A percentile compares a stretch with the other conserved stretches of the same genome.
phyloP scores from a whole-genome alignment of 441 rosid genomes.

The Pelargonium australe region DNA sequence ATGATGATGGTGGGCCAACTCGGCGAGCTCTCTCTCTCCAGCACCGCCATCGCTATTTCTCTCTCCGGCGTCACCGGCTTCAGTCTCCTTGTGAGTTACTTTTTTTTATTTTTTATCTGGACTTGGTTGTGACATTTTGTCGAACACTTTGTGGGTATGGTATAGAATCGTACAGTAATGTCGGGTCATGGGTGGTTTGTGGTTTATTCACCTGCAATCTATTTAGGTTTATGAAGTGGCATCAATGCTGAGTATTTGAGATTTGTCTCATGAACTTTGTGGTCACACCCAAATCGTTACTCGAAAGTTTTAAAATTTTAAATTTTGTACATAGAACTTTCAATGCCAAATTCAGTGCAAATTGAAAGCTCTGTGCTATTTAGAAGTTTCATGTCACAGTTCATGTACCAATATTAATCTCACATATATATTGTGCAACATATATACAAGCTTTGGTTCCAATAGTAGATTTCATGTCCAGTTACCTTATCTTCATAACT shows the following conservation, averaged over 20 bases:
- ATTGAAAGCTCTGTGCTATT: too few relatives aligned
- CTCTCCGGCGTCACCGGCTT: slow-evolving; percentile 43
- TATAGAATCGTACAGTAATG: background rate
- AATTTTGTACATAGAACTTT: too few relatives aligned
- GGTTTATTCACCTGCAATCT: background rate
- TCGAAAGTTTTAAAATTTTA: too few relatives aligned
- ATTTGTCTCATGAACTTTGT: too few relatives aligned
- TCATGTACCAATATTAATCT: too few relatives aligned
- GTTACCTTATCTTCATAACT: background rate
- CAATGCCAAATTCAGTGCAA: too few relatives aligned
- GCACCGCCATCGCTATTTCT: slow-evolving; percentile 46
- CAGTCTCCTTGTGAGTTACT: slow-evolving; percentile 36
- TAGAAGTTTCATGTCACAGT: background rate
- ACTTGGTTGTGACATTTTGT: background rate
- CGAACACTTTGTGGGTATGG: background rate
- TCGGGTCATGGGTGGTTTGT: background rate
- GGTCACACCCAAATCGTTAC: too few relatives aligned
- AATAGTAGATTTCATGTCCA: background rate
- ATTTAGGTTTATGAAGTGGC: background rate
- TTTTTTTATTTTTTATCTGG: background rate
- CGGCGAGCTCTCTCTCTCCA: slow-evolving; percentile 49
- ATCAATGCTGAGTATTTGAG: background rate
- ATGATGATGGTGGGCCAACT: slow-evolving; percentile 59
- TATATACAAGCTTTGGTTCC: background rate
- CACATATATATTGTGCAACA: too few relatives aligned